Percentiles rank a stretch among this genome's conserved stretches.
Conservation (phyloP, 139 green algal genomes). For the Volvox reticuliferus region DNA sequence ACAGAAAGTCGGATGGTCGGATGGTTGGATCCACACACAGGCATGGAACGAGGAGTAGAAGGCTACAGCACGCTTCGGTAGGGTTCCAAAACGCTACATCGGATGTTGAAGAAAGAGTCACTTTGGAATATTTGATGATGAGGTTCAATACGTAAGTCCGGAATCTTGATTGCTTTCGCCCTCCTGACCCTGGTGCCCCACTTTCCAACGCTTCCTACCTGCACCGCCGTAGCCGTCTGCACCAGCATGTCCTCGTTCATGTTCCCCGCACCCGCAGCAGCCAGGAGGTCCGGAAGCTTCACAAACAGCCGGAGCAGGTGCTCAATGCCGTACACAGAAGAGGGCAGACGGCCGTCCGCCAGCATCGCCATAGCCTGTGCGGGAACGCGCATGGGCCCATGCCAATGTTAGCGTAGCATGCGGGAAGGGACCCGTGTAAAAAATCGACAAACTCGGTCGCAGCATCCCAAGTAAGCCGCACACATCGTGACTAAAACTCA, state of each 20-base stretch:
- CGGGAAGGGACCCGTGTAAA: no score
- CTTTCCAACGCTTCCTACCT: no score
- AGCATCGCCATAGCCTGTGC: slow-evolving; percentile 53
- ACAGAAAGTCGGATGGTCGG: not conserved
- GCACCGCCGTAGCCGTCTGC: slow-evolving; percentile 52
- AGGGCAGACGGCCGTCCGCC: slow-evolving; percentile 62
- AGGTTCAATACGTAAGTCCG: no score
- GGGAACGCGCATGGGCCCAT: no score
- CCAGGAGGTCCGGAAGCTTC: slow-evolving; percentile 90
- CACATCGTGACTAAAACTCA: no score
- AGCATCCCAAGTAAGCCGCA: no score
- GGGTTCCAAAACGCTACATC: not conserved
- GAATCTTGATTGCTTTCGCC: not conserved
- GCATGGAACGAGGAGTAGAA: no score
- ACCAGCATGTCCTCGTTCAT: slow-evolving; percentile 55
- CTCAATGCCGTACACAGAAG: slow-evolving; percentile 87
- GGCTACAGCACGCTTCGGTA: not conserved
- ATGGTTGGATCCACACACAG: not conserved
- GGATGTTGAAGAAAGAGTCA: not conserved
- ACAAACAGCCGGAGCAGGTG: slow-evolving; percentile 91
- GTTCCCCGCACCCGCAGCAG: slow-evolving; percentile 40
- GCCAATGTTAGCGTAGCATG: no score
- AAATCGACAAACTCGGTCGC: no score
- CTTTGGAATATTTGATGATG: no score
- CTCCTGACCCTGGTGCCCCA: no score